Percentiles rank a stretch among this genome's conserved stretches.
These are phyloP conservation scores for Cardamine occulta DNA, from an alignment of 345 rosid species.

Conservation along the genomic window DNA sequence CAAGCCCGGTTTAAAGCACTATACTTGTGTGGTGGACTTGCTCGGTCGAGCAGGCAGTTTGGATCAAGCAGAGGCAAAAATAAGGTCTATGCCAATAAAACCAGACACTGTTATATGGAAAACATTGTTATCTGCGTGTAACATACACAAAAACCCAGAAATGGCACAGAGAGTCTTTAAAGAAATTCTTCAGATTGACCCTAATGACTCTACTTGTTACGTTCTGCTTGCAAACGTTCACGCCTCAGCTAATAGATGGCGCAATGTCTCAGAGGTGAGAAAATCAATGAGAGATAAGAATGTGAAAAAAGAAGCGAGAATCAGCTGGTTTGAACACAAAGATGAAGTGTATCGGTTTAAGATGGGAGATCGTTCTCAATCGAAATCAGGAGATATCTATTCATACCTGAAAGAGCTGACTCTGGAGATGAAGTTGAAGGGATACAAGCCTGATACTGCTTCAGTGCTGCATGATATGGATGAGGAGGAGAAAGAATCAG, in stretches of 20 bases:
- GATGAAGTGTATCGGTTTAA: constrained; percentile 63
- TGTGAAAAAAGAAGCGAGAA: constrained; percentile 76
- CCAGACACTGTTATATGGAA: constrained; percentile 73
- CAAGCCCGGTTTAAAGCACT: constrained; percentile 63
- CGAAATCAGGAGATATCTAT: constrained; percentile 57
- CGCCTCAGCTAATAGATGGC: constrained; percentile 70
- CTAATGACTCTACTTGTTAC: constrained; percentile 69
- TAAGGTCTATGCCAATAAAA: constrained; percentile 68
- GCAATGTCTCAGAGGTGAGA: constrained; percentile 65
- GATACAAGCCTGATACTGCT: constrained; percentile 70
- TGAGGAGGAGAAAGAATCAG: constrained; percentile 73
- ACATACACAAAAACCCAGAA: constrained; percentile 57
- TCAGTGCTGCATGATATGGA: constrained; percentile 80
- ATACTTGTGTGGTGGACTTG: constrained; percentile 73
- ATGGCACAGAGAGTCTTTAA: constrained; percentile 62
- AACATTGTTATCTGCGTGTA: constrained; percentile 77
- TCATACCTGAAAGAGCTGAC: constrained; percentile 61
- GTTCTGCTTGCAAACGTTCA: constrained; percentile 71
- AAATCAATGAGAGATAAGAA: constrained; percentile 64
- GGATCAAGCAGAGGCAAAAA: constrained; percentile 65
- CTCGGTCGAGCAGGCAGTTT: constrained; percentile 70
- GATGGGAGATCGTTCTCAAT: constrained; percentile 68
- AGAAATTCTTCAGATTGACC: constrained; percentile 64
- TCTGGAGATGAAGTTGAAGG: constrained; percentile 63
- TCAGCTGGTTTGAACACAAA: constrained; percentile 79